Evolutionary conservation across 768 basidiomycete genomes (phyloP).

Genomic region (Pulveroboletus sp.): DNA sequence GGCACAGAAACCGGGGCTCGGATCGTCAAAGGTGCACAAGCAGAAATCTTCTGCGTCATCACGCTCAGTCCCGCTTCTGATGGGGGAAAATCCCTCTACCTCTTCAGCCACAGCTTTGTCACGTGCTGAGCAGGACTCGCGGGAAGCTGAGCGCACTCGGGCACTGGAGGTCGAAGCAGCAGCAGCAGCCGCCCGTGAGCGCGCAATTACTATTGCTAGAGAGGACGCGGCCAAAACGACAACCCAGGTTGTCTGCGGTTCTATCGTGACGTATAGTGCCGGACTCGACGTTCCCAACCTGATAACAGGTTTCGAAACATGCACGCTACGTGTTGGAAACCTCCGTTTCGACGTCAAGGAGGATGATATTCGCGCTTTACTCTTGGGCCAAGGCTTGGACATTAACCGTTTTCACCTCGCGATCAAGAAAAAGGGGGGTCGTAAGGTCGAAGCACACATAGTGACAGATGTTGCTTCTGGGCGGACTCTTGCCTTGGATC

Average conservation of each 20-base stretch:
- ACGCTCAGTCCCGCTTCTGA: neutral
- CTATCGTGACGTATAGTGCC: conserved; percentile 47
- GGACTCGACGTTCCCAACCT: conserved; percentile 46
- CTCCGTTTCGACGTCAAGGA: conserved; percentile 40
- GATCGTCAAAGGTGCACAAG: neutral
- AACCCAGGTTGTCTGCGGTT: conserved; percentile 43
- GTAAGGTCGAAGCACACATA: conserved; percentile 40
- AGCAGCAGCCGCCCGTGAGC: conserved; percentile 12
- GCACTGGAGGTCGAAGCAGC: conserved; percentile 15
- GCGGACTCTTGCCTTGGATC: conserved; percentile 37
- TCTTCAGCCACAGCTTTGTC: neutral
- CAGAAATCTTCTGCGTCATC: neutral
- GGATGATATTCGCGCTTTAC: conserved; percentile 41
- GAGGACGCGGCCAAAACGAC: conserved; percentile 43
- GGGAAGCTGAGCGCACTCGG: neutral
- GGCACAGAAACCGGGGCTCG: conserved; percentile 9
- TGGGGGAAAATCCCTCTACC: neutral
- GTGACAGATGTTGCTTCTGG: conserved; percentile 42
- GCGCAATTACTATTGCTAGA: conserved; percentile 13
- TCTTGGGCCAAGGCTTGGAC: conserved; percentile 43
- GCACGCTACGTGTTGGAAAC: conserved; percentile 43
- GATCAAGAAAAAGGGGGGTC: conserved; percentile 27
- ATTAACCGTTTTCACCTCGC: conserved; percentile 32
- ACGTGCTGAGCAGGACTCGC: neutral
- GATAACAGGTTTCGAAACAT: conserved; percentile 52